Conservation (phyloP, 768 basidiomycete genomes). For the Russula compacta region DNA sequence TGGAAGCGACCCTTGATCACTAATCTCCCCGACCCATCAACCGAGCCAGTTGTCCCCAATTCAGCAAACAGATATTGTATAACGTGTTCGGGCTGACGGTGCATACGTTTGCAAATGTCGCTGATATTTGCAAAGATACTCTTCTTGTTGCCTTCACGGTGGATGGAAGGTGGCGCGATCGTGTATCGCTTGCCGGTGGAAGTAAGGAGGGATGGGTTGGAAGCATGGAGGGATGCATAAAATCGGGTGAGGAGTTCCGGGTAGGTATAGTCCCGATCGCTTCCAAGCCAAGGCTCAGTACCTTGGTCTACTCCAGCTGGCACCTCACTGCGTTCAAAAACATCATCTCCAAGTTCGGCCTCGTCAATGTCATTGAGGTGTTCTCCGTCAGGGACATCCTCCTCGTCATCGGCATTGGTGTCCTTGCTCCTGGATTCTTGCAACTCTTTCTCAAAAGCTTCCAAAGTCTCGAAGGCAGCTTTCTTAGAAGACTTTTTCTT, state of each 20-base stretch:
- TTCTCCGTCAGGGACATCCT: constrained; percentile 51
- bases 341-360: constrained; percentile 82
- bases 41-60: constrained; percentile 94
- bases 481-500: constrained; percentile 86
- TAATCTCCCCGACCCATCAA: constrained; percentile 84
- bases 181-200: constrained; percentile 91
- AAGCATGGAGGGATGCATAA: constrained; percentile 82
- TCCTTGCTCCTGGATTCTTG: constrained; percentile 60
- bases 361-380: constrained; percentile 67
- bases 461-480: constrained; percentile 67
- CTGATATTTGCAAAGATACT: constrained; percentile 93
- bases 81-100: constrained; percentile 94
- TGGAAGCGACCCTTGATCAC: constrained; percentile 98
- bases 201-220: constrained; percentile 83
- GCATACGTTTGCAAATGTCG: constrained; percentile 98
- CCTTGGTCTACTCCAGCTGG: constrained; percentile 62
- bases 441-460: constrained; percentile 91
- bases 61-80: constrained; percentile 96
- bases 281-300: constrained; percentile 82
- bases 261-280: constrained; percentile 95
- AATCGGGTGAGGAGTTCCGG: constrained; percentile 93
- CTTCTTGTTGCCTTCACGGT: constrained; percentile 95
- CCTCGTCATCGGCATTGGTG: constrained; percentile 43
- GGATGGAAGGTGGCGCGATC: constrained; percentile 90
- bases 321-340: constrained; percentile 48